Percentiles rank a stretch among this genome's conserved stretches.
These are phyloP conservation scores for Areca catechu DNA, from an alignment of 176 grass and related monocot species.

Conservation along the genomic window DNA sequence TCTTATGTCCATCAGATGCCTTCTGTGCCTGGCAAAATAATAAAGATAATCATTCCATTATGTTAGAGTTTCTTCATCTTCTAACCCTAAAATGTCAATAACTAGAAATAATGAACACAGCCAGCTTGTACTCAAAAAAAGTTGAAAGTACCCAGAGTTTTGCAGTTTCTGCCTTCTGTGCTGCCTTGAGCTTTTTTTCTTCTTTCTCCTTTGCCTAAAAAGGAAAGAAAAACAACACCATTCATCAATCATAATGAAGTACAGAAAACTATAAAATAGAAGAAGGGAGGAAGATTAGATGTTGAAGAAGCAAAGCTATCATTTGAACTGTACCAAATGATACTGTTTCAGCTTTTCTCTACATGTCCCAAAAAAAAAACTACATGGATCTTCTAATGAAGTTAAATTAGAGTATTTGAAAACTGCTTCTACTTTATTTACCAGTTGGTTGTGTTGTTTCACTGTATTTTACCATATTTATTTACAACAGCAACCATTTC, in stretches of 20 bases:
- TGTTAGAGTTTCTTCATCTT: no score
- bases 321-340: no score
- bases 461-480: no score
- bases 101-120: not conserved
- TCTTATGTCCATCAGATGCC: conserved; percentile 43
- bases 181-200: conserved; percentile 56
- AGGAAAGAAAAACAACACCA: conserved; percentile 6
- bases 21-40: conserved; percentile 32
- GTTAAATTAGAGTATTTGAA: no score
- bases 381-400: no score
- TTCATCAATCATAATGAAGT: not conserved
- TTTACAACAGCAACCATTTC: no score
- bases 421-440: no score
- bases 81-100: no score
- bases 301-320: not conserved
- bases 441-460: no score
- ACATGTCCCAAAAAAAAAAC: no score
- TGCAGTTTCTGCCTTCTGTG: conserved; percentile 37
- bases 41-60: not conserved
- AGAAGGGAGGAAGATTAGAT: not conserved
- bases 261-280: not conserved
- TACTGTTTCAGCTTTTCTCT: no score
- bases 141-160: conserved; percentile 33
- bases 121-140: not conserved
- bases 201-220: conserved; percentile 55